Evolutionary conservation across 2,329 filamentous ascomycete species (phyloP), one percentile per base, ranked within the genome.

Genomic region (Sporothrix mexicana): DNA sequence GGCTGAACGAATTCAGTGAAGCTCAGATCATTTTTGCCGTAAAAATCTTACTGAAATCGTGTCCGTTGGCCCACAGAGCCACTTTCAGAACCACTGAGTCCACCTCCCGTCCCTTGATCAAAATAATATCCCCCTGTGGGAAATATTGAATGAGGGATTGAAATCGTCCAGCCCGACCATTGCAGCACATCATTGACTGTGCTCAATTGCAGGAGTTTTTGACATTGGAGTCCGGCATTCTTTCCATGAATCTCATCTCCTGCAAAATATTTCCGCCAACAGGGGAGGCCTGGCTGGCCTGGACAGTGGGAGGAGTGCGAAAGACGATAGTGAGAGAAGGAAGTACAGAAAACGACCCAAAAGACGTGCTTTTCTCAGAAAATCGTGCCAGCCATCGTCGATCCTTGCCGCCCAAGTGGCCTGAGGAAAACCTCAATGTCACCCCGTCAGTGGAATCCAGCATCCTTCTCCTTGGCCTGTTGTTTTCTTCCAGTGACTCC

Each of bases 211-310:
- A 64, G 43, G 36, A 45, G 9, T n/a, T 1, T 20, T 13, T 41
- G 17, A 64, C 59, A 9, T 45, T 12, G 13, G n/a, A n/a, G 30
- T 7, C 7, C 30, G 30, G 30, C 30, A 36, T 36, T n/a, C 30
- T 12, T n/a, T n/a, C n/a, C 51, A 36, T 69, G n/a, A 69, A 69
- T 69, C 49, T 69, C 67, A 57, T 69, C 67, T 69, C 67, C 67
- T 69, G 30, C 17, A 36, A 55, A 55, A 57, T 45, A 57, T 53
- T 69, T 57, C 25, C 25, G 67, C 20, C 61, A 23, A 64, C 41
- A 64, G n/a, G 59, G 59, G 59, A 10, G 20, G 17, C 53, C 53
- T 55, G 53, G 9, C 30, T 36, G 51, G 30, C 17, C 59, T 62
- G 30, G 3, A 43, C 2, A 36, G 30, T 36, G 30, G 30, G 30